Conservation (phyloP, 352 stramenopile species). For the Phytophthora cactorum region DNA sequence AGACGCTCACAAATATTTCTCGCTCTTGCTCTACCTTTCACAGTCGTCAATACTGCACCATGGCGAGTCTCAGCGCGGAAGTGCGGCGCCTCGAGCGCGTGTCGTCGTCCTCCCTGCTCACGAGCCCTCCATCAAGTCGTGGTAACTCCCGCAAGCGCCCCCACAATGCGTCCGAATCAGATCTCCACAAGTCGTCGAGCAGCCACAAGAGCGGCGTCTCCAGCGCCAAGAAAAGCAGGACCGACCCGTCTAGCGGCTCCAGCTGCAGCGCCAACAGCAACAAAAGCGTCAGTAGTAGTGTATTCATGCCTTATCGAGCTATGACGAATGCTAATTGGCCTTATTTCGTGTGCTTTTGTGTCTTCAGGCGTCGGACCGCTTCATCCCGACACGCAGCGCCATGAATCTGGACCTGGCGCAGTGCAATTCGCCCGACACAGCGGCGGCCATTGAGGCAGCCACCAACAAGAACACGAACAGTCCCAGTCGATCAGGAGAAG, state of each 20-base stretch:
- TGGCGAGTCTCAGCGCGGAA: constrained; percentile 34
- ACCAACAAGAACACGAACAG: constrained; percentile 37
- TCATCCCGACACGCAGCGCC: constrained; percentile 86
- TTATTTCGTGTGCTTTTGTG: constrained; percentile 15
- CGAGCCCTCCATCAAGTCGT: constrained; percentile 22
- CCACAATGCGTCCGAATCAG: constrained; percentile 30
- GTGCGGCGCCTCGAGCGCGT: constrained; percentile 18
- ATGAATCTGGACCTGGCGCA: constrained; percentile 88
- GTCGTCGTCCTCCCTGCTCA: constrained; percentile 20
- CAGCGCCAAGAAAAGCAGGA: constrained; percentile 49
- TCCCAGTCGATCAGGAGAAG: constrained; percentile 19
- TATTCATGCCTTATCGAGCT: background rate
- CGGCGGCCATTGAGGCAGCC: constrained; percentile 49
- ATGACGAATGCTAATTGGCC: constrained; percentile 15
- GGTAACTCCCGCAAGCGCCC: constrained; percentile 33
- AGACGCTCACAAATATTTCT: background rate
- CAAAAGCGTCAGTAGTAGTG: constrained; percentile 35
- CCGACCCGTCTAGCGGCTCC: constrained; percentile 14
- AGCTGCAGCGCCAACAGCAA: constrained; percentile 24
- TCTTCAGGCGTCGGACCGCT: constrained; percentile 66
- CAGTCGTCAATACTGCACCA: background rate
- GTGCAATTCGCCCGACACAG: constrained; percentile 67
- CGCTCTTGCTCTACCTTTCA: background rate
- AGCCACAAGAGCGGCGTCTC: constrained; percentile 23
- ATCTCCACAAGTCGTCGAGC: constrained; percentile 25